Conservation (phyloP, 2,329 filamentous ascomycete species). For the Aureobasidium uvarum region DNA sequence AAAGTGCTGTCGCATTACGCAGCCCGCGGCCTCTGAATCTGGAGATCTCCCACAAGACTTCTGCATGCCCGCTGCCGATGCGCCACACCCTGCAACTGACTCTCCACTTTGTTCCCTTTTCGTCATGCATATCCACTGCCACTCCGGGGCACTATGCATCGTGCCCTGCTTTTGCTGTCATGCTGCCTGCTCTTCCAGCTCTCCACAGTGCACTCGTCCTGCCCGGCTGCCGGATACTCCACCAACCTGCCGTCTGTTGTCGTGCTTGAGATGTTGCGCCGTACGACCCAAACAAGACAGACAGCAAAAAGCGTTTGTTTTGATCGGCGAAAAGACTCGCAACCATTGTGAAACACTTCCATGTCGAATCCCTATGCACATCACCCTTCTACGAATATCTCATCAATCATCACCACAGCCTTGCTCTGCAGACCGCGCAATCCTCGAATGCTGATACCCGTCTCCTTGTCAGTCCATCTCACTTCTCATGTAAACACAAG, state of each 20-base stretch:
- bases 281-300: slow-evolving; percentile 22
- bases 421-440: slow-evolving; percentile 5
- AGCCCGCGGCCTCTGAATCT: slow-evolving; percentile 12
- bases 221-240: slow-evolving; percentile 3
- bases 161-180: slow-evolving; percentile 4
- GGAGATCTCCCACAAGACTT: slow-evolving; percentile 16
- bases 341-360: slow-evolving; percentile 24
- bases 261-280: slow-evolving; percentile 12
- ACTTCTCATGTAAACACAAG: slow-evolving; percentile 10
- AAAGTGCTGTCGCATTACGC: slow-evolving; percentile 2
- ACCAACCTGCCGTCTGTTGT: slow-evolving; percentile 18
- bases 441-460: slow-evolving; percentile 1
- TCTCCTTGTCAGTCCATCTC: background rate
- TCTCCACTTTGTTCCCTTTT: slow-evolving; percentile 11
- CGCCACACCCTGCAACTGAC: slow-evolving; percentile 11
- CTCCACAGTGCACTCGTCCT: background rate
- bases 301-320: slow-evolving; percentile 5
- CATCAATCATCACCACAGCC: background rate
- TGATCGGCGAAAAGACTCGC: slow-evolving; percentile 15
- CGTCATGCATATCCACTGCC: slow-evolving; percentile 10
- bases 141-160: background rate
- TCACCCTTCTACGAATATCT: background rate
- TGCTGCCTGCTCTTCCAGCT: background rate
- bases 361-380: slow-evolving; percentile 21
- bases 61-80: slow-evolving; percentile 16